A percentile compares a stretch with the other conserved stretches of the same genome.
These are phyloP conservation scores for Suillus hirtellus DNA, from an alignment of 768 basidiomycete genomes.

Conservation along the genomic window DNA sequence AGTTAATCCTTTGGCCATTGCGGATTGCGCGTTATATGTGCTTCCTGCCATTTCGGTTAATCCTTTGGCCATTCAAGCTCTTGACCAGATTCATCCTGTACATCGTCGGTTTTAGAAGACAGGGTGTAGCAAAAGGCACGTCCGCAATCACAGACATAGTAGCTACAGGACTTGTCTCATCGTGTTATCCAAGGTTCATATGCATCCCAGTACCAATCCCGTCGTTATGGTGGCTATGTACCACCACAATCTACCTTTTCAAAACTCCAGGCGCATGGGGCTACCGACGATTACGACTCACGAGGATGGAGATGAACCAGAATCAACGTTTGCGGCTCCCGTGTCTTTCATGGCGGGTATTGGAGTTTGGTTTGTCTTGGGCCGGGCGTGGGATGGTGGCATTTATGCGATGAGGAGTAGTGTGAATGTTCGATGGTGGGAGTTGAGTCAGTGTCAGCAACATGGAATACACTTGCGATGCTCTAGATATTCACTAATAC, in stretches of 20 bases:
- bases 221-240: too few relatives aligned
- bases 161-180: background rate
- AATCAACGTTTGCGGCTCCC: background rate
- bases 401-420: background rate
- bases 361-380: background rate
- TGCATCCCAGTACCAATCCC: too few relatives aligned
- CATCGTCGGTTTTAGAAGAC: background rate
- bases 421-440: background rate
- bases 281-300: background rate
- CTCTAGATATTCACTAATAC: too few relatives aligned
- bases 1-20: background rate
- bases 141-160: background rate
- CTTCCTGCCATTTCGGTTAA: background rate
- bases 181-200: too few relatives aligned
- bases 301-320: background rate
- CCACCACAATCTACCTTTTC: too few relatives aligned
- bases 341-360: background rate
- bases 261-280: too few relatives aligned
- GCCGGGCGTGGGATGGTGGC: constrained; percentile 1
- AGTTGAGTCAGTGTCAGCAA: background rate
- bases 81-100: constrained; percentile 4
- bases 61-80: constrained; percentile 1
- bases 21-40: too few relatives aligned
- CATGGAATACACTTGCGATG: background rate
- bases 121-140: background rate